A percentile compares a stretch with the other conserved stretches of the same genome.
Conservation (phyloP, 345 rosid genomes). For the Populus alba region DNA sequence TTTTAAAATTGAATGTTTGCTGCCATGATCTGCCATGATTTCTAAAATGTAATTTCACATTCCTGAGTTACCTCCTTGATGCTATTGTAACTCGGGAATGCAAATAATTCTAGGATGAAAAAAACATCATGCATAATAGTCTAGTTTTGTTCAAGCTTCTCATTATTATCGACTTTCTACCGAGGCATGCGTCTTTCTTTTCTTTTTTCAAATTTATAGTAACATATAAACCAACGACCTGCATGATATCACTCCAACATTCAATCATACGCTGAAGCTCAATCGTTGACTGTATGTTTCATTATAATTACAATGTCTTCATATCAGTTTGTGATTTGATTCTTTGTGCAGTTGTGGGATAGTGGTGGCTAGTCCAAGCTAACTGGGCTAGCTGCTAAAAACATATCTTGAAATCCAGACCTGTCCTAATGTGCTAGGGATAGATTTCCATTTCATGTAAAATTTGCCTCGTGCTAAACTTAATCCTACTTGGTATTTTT, state of each 20-base stretch:
- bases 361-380: background rate
- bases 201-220: background rate
- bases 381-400: background rate
- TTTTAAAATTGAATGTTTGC: background rate
- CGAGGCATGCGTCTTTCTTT: too few relatives aligned
- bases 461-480: background rate
- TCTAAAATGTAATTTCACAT: background rate
- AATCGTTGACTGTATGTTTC: background rate
- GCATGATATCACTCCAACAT: background rate
- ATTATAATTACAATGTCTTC: background rate
- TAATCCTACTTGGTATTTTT: background rate
- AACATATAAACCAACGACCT: background rate
- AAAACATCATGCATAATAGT: background rate
- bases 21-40: background rate
- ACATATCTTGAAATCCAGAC: background rate
- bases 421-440: background rate
- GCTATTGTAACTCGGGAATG: background rate
- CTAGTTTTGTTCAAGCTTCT: too few relatives aligned
- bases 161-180: too few relatives aligned
- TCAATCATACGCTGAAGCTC: background rate
- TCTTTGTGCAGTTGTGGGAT: too few relatives aligned
- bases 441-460: background rate
- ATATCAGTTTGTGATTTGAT: background rate
- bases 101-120: background rate
- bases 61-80: background rate